A percentile compares a stretch with the other conserved stretches of the same genome.
These are phyloP conservation scores for Lachancea quebecensis DNA, from an alignment of 805 yeast genomes.

Conservation along the genomic window DNA sequence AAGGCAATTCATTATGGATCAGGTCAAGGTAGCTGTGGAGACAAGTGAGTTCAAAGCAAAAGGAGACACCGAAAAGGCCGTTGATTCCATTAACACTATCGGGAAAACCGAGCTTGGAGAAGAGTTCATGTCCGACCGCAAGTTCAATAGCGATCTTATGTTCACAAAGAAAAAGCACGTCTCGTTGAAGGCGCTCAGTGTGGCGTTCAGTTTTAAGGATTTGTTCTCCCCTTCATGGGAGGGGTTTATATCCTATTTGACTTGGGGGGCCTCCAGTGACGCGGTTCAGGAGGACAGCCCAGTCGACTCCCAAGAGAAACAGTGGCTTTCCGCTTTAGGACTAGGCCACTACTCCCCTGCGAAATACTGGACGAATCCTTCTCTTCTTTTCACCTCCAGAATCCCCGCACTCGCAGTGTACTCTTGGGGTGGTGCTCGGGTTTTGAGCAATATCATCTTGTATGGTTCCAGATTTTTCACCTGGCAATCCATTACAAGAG, in stretches of 20 bases:
- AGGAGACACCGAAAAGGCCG: conserved; percentile 48
- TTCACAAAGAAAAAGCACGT: conserved; percentile 67
- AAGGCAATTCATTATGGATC: conserved; percentile 58
- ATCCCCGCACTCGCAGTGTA: conserved; percentile 31
- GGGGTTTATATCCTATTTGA: conserved; percentile 39
- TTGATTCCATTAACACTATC: conserved; percentile 50
- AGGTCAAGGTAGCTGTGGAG: conserved; percentile 56
- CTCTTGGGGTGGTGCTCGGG: conserved; percentile 36
- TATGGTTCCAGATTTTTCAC: conserved; percentile 35
- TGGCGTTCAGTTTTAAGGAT: conserved; percentile 59
- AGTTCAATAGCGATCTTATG: conserved; percentile 72
- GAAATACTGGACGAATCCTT: conserved; percentile 29
- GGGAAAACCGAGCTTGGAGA: conserved; percentile 64
- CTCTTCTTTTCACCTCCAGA: conserved; percentile 30
- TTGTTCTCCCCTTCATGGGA: conserved; percentile 72
- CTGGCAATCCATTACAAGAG: conserved; percentile 33
- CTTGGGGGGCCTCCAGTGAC: conserved; percentile 29
- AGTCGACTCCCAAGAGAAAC: neutral
- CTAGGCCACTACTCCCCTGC: conserved; percentile 18
- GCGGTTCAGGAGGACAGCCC: conserved; percentile 1
- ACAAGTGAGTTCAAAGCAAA: conserved; percentile 67
- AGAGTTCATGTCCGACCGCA: conserved; percentile 49
- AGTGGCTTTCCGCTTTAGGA: conserved; percentile 15
- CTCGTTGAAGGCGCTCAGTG: conserved; percentile 49
- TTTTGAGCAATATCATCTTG: conserved; percentile 32